Base-by-base conservation (phyloP, 805 yeast species). In the Debaryomyces hansenii region DNA sequence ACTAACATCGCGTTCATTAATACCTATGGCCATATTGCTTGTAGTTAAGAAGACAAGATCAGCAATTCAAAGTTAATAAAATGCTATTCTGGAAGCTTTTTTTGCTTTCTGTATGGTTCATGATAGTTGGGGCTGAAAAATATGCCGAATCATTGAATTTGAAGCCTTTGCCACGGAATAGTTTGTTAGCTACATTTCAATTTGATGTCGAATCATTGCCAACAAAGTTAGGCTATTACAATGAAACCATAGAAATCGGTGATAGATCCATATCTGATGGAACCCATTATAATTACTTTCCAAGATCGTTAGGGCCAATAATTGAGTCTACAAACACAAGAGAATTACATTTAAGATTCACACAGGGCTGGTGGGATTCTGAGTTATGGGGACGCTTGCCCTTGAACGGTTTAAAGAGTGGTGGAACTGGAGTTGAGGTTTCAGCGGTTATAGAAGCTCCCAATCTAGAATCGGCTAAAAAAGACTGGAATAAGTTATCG, bases 301-400 rank as follows among this genome's bases (percentile, higher is more conserved):
- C 99, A 0, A 80, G 87, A 49, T 73, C 90, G 1, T 68, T 94
- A 7, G 92, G 90, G 3, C 94, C 96, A 24, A 75, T 92, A 2
- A 60, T 94, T 11, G 81, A 79, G 36, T 66, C 76, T 10, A 79
- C 96, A 2, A 74, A 78, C 48, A 78, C 95, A 0, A 74, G 87
- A 45, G 91, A 88, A 57, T 70, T 94, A 38, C 96, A 89, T 62
- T 68, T 94, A 49, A 70, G 97, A 45, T 94, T 94, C 60, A 80
- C 95, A 1, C 96, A 89, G 64, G 99, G 99, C 0, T 87, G 90
- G 83, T 94, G 97, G 92, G 96, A 94, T 59, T 71, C 91, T 0
- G 88, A 85, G 48, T 70, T 76, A 6, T 94, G 96, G 95, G 98
- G 98, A 0, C 69, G 74, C 39, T 72, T 89, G 35, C 97, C 97